These are phyloP conservation scores for Articulospora tetracladia DNA, from an alignment of 495 filamentous ascomycete genomes.

Conservation along the genomic window DNA sequence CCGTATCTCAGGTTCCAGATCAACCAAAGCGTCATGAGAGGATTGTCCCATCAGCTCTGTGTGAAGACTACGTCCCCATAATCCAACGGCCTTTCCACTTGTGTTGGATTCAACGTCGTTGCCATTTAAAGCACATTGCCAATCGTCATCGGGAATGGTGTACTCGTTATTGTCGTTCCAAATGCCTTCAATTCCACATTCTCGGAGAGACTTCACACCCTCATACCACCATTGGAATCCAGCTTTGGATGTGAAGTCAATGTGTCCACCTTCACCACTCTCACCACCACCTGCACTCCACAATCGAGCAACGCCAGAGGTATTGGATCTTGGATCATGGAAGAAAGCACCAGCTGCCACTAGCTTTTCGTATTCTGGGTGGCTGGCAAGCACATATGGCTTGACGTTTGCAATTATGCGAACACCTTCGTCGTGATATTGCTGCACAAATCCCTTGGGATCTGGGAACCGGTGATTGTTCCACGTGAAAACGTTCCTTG, in stretches of 20 bases:
- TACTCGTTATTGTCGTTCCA: conserved; percentile 81
- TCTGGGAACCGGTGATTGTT: conserved; percentile 62
- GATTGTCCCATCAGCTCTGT: conserved; percentile 64
- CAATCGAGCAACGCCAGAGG: conserved; percentile 53
- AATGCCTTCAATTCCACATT: conserved; percentile 62
- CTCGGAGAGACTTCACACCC: conserved; percentile 54
- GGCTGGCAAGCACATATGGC: conserved; percentile 61
- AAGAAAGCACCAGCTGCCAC: conserved; percentile 54
- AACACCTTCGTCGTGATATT: conserved; percentile 59
- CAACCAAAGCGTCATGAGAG: conserved; percentile 59
- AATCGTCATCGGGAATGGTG: conserved; percentile 59
- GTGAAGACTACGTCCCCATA: conserved; percentile 61
- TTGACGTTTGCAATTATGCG: conserved; percentile 67
- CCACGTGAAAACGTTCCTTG: conserved; percentile 70
- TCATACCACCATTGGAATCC: conserved; percentile 70
- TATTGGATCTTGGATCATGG: conserved; percentile 47
- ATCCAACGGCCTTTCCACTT: conserved; percentile 38
- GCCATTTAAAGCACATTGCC: conserved; percentile 47
- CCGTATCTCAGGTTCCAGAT: conserved; percentile 48
- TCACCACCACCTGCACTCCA: conserved; percentile 68
- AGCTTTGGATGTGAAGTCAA: conserved; percentile 62
- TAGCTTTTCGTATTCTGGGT: conserved; percentile 58
- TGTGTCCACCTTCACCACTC: conserved; percentile 63
- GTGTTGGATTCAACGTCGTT: neutral
- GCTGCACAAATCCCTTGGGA: conserved; percentile 54